Conservation (phyloP, 352 stramenopile species). For the Phytophthora constricta region DNA sequence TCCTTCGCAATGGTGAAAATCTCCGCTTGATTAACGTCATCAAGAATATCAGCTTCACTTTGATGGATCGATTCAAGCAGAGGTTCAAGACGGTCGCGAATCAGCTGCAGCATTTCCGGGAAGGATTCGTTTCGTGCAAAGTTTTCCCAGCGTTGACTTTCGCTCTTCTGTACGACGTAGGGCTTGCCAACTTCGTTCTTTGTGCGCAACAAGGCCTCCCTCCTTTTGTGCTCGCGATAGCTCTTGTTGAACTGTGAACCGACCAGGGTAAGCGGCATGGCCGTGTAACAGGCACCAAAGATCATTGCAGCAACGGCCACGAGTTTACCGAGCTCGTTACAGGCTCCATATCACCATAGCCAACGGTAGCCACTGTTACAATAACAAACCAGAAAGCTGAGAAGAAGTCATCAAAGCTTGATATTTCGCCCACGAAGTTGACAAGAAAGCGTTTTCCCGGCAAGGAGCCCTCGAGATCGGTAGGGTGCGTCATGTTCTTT, state of each 20-base stretch:
- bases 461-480: constrained; percentile 54
- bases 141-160: constrained; percentile 57
- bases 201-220: constrained; percentile 70
- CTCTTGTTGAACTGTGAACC: constrained; percentile 86
- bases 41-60: constrained; percentile 52
- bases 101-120: constrained; percentile 40
- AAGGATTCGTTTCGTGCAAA: constrained; percentile 66
- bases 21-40: constrained; percentile 48
- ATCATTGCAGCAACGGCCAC: constrained; percentile 82
- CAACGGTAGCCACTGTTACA: constrained; percentile 74
- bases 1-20: constrained; percentile 42
- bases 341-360: constrained; percentile 82
- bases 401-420: constrained; percentile 82
- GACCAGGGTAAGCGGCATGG: constrained; percentile 82
- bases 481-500: constrained; percentile 66
- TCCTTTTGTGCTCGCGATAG: constrained; percentile 80
- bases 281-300: constrained; percentile 82
- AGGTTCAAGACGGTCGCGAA: constrained; percentile 46
- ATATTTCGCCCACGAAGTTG: constrained; percentile 71
- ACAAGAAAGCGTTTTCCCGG: constrained; percentile 77
- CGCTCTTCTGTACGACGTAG: constrained; percentile 45
- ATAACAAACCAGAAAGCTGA: constrained; percentile 89
- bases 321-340: constrained; percentile 69
- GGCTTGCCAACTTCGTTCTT: constrained; percentile 80
- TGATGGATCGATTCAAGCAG: constrained; percentile 54